Evolutionary conservation across 257 asterid species (phyloP).

Genomic region (Lycium ferocissimum): DNA sequence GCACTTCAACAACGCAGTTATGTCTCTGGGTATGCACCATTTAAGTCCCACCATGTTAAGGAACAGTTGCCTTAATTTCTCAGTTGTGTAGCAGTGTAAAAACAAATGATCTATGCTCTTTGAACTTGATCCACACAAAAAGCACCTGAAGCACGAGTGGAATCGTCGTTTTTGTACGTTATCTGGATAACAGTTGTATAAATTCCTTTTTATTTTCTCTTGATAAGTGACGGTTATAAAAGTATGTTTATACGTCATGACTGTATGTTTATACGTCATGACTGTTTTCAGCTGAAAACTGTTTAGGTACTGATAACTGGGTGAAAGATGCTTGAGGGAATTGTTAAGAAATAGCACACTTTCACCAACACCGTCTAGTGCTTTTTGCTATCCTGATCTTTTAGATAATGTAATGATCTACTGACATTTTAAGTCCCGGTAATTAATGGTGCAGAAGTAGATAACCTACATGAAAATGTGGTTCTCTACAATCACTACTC

Average conservation of each 20-base stretch:
- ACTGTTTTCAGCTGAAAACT: slow-evolving; percentile 8
- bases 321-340: not conserved
- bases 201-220: not conserved
- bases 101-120: not conserved
- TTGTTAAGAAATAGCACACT: not conserved
- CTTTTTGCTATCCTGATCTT: not conserved
- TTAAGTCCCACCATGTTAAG: not conserved
- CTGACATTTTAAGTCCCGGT: not conserved
- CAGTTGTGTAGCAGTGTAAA: slow-evolving; percentile 8
- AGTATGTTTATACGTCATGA: not conserved
- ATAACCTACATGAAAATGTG: not conserved
- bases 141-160: not conserved
- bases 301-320: slow-evolving; percentile 9
- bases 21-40: not conserved
- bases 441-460: not conserved
- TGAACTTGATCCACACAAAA: slow-evolving; percentile 17
- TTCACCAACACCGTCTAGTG: not conserved
- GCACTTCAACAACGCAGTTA: not conserved
- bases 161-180: not conserved
- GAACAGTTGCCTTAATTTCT: not conserved
- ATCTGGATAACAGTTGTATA: not conserved
- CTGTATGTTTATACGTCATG: not conserved
- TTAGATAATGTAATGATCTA: not conserved
- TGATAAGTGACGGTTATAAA: not conserved
- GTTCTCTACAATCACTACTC: not conserved